These are phyloP conservation scores for Thermochaetoides dissita DNA, from an alignment of 2,329 filamentous ascomycete genomes.

Conservation along the genomic window DNA sequence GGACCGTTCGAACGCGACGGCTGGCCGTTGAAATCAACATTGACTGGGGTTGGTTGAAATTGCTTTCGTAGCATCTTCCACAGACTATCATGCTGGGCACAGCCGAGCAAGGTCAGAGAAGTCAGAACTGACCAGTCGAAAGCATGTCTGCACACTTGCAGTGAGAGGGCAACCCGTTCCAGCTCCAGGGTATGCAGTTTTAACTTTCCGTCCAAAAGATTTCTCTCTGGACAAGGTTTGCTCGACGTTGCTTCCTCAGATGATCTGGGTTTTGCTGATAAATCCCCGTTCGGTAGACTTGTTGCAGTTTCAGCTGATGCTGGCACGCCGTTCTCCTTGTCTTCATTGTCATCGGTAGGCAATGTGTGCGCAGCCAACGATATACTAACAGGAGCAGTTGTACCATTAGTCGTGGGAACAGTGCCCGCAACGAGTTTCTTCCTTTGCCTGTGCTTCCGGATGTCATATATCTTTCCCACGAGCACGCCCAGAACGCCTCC, in stretches of 20 bases:
- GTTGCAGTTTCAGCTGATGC: too few relatives aligned
- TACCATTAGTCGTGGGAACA: neutral
- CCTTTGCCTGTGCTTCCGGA: constrained; percentile 20
- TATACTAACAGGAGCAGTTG: neutral
- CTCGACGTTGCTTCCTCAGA: constrained; percentile 2
- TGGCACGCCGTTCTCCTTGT: too few relatives aligned
- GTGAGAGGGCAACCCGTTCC: constrained; percentile 60
- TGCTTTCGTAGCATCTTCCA: constrained; percentile 59
- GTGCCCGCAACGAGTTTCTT: constrained; percentile 1
- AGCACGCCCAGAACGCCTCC: constrained; percentile 57
- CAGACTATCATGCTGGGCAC: constrained; percentile 56
- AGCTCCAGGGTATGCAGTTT: constrained; percentile 59
- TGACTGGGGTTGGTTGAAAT: constrained; percentile 33
- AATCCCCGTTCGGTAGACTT: neutral
- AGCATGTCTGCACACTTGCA: constrained; percentile 53
- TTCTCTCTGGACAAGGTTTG: neutral
- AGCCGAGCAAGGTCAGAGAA: constrained; percentile 60
- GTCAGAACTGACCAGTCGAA: constrained; percentile 64
- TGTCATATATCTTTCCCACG: constrained; percentile 53
- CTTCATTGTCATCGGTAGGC: too few relatives aligned
- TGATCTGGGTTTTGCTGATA: constrained; percentile 3
- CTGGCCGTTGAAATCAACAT: constrained; percentile 17
- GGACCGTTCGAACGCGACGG: constrained; percentile 19
- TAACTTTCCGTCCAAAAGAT: constrained; percentile 38
- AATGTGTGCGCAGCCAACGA: too few relatives aligned